Evolutionary conservation across 257 asterid genomes (phyloP), one percentile per base, ranked within the genome.

Genomic region (Euphrasia confusa): DNA sequence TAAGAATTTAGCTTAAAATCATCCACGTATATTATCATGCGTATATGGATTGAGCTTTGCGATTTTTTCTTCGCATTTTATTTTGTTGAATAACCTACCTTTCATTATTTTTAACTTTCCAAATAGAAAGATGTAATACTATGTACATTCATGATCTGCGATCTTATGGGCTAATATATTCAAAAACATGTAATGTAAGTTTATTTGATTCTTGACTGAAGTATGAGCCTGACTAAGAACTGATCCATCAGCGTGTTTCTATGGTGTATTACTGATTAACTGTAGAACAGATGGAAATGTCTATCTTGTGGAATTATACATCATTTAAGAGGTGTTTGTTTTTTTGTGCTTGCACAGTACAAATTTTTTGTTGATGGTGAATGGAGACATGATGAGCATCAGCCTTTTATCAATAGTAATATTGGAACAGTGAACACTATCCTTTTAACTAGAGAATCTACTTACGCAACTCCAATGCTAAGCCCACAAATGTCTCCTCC

Each of bases 281-380:
- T 42, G 45, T 35, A 21, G 45, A 2, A 4, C 15, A 26, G 49
- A 10, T 32, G 56, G 68, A 11, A 10, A 33, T 21, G 10, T 39
- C 30, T 60, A 55, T n/a, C 66, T 59, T 68, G 65, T 66, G 69
- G 53, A 58, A 13, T 35, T 61, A 17, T 26, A 45, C 32, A 0
- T 28, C 24, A 35, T 60, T 58, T 75, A 14, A 1, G 35, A 58
- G 61, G 7, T 49, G 28, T 63, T 56, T 13, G 39, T 65, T 32
- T 62, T 10, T 68, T 40, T 58, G 44, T 65, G 7, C 8, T 11
- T 68, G 45, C 77, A 86, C 89, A 93, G 99, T 93, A 77, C 82
- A 93, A 87, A 71, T 89, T 87, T 72, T 81, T 87, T 74, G 94
- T 93, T 67, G 99, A 93, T 69, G 99, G 97, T 63, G 97, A 85